Evolutionary conservation across 257 asterid species (phyloP), one percentile per base, ranked within the genome.

Genomic region (Voacanga thouarsii): DNA sequence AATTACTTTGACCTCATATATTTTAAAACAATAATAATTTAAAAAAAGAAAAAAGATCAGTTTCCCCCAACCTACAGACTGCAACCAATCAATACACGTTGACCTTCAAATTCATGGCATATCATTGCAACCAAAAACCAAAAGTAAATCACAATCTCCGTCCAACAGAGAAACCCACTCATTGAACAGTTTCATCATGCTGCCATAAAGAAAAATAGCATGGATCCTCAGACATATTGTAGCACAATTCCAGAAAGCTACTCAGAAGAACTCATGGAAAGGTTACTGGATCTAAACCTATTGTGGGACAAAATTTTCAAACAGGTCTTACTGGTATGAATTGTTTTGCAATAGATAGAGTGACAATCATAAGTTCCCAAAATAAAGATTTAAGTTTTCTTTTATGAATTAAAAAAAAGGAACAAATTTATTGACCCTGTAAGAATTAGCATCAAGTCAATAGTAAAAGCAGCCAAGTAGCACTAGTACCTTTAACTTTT

Each of bases 401-500:
- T 74, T 37, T 21, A 43, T 23, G 21, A 18, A 33, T 33, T 33
- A 33, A 33, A 33, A 33, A 33, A 33, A 33, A 24, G 33, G 47
- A 66, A 37, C n/a, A 65, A 37, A 72, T 75, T 28, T 56, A 64
- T 6, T 50, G 16, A 63, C 43, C 43, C 61, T 26, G 41, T 1
- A 70, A 33, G 67, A 41, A 79, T 21, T 51, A 55, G 33, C 43
- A 63, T 41, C 53, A 37, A 41, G 70, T 66, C 59, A 70, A 19
- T 69, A 64, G 80, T 67, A 72, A 47, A 71, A 55, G 76, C 68
- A 80, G 60, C 30, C 51, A 44, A 30, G 57, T 71, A 77, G 47
- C 61, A 82, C 74, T 19, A 72, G 41, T 84, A 95, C 98, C 99
- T 92, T 89, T 81, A 95, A 79, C 84, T 90, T 95, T 76, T 83